Evolutionary conservation across 495 filamentous ascomycete species (phyloP), one percentile per base, ranked within the genome.

Genomic region (Aspergillus biplanus): DNA sequence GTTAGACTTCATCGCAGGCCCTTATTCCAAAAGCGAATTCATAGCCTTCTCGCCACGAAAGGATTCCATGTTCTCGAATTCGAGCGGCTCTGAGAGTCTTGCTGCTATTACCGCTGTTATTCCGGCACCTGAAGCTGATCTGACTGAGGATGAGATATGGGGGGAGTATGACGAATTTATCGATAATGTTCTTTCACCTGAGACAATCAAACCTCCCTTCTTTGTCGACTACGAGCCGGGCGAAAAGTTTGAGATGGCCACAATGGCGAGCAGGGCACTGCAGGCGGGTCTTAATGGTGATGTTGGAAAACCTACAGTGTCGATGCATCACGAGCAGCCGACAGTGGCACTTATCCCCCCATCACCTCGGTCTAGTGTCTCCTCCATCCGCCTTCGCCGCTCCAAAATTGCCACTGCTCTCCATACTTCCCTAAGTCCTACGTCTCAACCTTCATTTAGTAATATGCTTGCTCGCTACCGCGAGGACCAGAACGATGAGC

Each of bases 121-220:
- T 44, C 90, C 89, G 6, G 71, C 75, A 15, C 78, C 84, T 11
- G 80, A 75, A 33, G 82, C 84, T 7, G 85, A 81, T 7, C 81
- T 87, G 6, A 87, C 79, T 15, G 89, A 93, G 65, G 95, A 98
- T 67, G 95, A 98, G 69, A 83, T 97, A 16, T 99, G 95, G 95
- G 86, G 90, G 44, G 93, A 99, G 73, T 98, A 95, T 65, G 89
- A 97, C 71, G 95, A 98, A 69, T 79, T 96, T 15, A 84, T 97
- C 57, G 90, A 90, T 64, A 86, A 92, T 50, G 86, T 89, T 12
- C 79, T 86, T 15, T 86, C 86, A 0, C 83, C 86, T 13, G 74
- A 80, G 3, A 69, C 72, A 16, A 67, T 74, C n/a, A 65, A 70
- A 33, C 44, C 69, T 0, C 39, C 63, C 7, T 59, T 59, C 3